Evolutionary conservation across 768 basidiomycete species (phyloP).

Genomic region (Suillus bovinus): DNA sequence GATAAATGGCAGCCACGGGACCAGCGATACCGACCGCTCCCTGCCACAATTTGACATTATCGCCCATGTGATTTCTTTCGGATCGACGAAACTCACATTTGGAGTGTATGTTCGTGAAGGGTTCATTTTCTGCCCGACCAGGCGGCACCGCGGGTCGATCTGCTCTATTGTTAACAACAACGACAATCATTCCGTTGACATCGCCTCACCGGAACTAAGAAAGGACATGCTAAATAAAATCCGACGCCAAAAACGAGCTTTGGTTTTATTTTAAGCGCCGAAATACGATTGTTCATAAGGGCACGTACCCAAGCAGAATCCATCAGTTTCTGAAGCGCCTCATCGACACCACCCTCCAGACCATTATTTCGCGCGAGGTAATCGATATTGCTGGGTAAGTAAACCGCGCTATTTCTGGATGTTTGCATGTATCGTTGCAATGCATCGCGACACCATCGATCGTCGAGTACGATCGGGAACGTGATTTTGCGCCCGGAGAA

Average conservation of each 20-base stretch:
- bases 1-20: constrained; percentile 64
- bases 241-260: constrained; percentile 64
- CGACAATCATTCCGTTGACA: background rate
- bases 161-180: constrained; percentile 18
- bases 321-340: constrained; percentile 47
- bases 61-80: background rate
- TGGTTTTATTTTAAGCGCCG: background rate
- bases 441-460: constrained; percentile 56
- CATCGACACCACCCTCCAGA: constrained; percentile 41
- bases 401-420: constrained; percentile 56
- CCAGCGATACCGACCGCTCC: constrained; percentile 75
- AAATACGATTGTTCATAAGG: background rate
- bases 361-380: constrained; percentile 68
- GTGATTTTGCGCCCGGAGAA: constrained; percentile 55
- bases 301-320: constrained; percentile 49
- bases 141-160: constrained; percentile 58
- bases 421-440: constrained; percentile 57
- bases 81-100: constrained; percentile 36
- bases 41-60: constrained; percentile 29
- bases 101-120: constrained; percentile 69
- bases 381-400: constrained; percentile 68
- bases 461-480: constrained; percentile 65
- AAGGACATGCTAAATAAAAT: constrained; percentile 66
- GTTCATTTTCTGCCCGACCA: constrained; percentile 76
- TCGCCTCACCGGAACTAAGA: constrained; percentile 54